Evolutionary conservation across 257 asterid species (phyloP), one percentile per base, ranked within the genome.

Genomic region (Knoxia roxburghii): DNA sequence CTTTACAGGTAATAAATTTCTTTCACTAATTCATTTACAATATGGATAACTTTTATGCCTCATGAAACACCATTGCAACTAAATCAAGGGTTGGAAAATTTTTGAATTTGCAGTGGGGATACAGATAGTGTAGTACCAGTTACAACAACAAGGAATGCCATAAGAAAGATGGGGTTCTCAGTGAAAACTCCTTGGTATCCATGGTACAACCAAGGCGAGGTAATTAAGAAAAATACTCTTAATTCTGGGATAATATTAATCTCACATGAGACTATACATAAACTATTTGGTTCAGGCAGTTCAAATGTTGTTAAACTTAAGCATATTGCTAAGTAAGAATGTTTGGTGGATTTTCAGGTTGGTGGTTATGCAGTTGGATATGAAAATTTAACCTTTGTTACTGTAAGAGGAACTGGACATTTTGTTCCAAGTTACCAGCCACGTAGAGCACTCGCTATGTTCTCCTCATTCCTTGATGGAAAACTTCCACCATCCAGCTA

Each of bases 341-440:
- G n/a, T n/a, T n/a, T n/a, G n/a, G n/a, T n/a, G n/a, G n/a, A n/a
- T n/a, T n/a, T n/a, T n/a, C n/a, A n/a, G n/a, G n/a, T n/a, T n/a
- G n/a, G n/a, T n/a, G 84, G 87, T 10, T 77, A 72, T 30, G 81
- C 23, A 2, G 82, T 76, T 30, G 84, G 52, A 17, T 79, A 82
- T 21, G 59, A 79, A 27, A 73, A 77, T 10, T 50, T 79, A 39
- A 77, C 83, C 14, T 73, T 82, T 43, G 84, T 82, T 53, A 82
- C 77, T 0, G 51, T 82, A 26, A 74, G 80, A 46, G 80, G 78
- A 49, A 71, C 84, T 0, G 84, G 86, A 41, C 82, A 76, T 68
- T 51, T 77, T 32, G 80, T 77, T 14, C 84, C 82, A 0, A 74
- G 79, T 61, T 74, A 74, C 63, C 79, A 74, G 70, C 84, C 82